Percentiles rank a stretch among this genome's conserved stretches.
Conservation (phyloP, 2,329 filamentous ascomycete genomes). For the Fusarium albidum region DNA sequence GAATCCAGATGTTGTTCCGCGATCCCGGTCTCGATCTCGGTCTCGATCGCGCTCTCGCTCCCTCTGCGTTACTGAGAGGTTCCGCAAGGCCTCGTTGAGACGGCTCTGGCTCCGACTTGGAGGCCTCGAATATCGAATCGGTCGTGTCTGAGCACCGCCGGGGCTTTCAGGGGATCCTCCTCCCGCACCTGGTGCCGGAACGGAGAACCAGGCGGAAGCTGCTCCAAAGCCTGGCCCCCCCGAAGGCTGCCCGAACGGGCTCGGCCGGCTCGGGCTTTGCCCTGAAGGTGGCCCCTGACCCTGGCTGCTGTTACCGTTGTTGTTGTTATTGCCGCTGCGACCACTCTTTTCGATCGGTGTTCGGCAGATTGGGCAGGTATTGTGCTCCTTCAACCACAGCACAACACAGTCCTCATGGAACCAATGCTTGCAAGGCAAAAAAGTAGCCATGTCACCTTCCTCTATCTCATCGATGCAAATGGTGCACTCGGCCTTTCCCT, state of each 20-base stretch:
- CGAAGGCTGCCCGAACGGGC: conserved; percentile 8
- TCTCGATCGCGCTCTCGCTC: conserved; percentile 40
- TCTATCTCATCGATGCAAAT: conserved; percentile 92
- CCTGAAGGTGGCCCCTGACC: conserved; percentile 23
- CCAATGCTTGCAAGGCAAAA: conserved; percentile 91
- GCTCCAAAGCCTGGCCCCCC: neutral
- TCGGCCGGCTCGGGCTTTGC: conserved; percentile 15
- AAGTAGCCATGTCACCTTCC: conserved; percentile 75
- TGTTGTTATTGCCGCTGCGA: conserved; percentile 26
- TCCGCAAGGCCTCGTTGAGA: conserved; percentile 43
- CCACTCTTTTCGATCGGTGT: conserved; percentile 59
- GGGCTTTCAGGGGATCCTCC: conserved; percentile 5
- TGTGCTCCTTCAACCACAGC: conserved; percentile 87
- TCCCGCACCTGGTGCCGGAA: neutral
- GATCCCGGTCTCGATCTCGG: conserved; percentile 31
- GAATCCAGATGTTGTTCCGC: conserved; percentile 36
- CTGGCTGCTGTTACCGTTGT: conserved; percentile 22
- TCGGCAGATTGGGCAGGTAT: conserved; percentile 88
- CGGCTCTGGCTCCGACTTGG: conserved; percentile 41
- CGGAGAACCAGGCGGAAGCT: conserved; percentile 16
- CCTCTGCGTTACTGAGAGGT: conserved; percentile 40
- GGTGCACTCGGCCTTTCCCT: conserved; percentile 82
- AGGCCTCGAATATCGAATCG: conserved; percentile 32
- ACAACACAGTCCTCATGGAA: conserved; percentile 86
- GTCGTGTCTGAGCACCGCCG: conserved; percentile 20